A percentile compares a stretch with the other conserved stretches of the same genome.
Conservation (phyloP, 129 eudicot genomes). For the Cynara cardunculus region DNA sequence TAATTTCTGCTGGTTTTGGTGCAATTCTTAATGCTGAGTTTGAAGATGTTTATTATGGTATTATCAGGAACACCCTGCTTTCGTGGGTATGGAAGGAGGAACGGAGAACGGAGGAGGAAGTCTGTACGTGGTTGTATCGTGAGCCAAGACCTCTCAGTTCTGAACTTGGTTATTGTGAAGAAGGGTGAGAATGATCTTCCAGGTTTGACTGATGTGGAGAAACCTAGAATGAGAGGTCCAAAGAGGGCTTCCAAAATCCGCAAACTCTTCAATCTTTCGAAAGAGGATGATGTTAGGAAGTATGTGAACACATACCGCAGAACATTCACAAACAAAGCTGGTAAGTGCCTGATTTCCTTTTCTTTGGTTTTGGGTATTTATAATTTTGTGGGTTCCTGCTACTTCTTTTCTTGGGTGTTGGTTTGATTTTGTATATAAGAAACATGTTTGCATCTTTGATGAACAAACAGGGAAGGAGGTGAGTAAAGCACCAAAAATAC, state of each 20-base stretch:
- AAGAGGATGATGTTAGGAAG: slow-evolving; percentile 74
- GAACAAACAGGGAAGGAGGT: slow-evolving; percentile 49
- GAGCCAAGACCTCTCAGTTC: slow-evolving; percentile 56
- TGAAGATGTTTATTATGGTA: neutral
- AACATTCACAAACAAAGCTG: slow-evolving; percentile 57
- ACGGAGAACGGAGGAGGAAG: slow-evolving; percentile 66
- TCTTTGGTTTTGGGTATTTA: too few species aligned
- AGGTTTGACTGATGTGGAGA: slow-evolving; percentile 63
- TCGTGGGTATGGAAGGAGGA: slow-evolving; percentile 59
- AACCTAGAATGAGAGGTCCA: slow-evolving; percentile 77
- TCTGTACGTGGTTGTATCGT: slow-evolving; percentile 68
- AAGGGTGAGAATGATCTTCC: slow-evolving; percentile 79
- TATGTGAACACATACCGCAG: slow-evolving; percentile 71
- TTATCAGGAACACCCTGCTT: slow-evolving; percentile 48
- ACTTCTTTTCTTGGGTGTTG: neutral
- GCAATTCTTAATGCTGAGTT: neutral
- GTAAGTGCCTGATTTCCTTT: slow-evolving; percentile 10
- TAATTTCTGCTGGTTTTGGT: neutral
- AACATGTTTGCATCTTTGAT: neutral
- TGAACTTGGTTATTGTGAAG: slow-evolving; percentile 64
- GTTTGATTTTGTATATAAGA: neutral
- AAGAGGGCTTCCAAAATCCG: slow-evolving; percentile 74
- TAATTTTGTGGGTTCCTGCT: too few species aligned
- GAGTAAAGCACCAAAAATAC: slow-evolving; percentile 81
- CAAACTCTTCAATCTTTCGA: slow-evolving; percentile 61